A percentile compares a stretch with the other conserved stretches of the same genome.
Conservation (phyloP, 441 rosid genomes). For the Populus trichocarpa region DNA sequence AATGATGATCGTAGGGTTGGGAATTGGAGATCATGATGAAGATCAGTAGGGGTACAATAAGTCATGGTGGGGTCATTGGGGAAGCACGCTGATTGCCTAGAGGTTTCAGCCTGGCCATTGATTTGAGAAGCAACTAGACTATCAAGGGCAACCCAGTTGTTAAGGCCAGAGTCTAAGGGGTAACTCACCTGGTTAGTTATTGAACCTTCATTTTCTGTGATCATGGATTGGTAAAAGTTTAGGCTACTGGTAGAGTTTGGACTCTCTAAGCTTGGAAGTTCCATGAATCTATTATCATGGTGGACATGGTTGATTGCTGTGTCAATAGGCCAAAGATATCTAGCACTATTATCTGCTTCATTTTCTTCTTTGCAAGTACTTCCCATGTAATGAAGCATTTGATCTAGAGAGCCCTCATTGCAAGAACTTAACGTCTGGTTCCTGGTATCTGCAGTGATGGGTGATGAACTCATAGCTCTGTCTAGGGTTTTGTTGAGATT, state of each 20-base stretch:
- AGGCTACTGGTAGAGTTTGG: constrained; percentile 26
- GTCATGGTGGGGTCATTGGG: constrained; percentile 26
- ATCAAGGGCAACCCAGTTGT: constrained; percentile 70
- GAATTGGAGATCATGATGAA: constrained; percentile 24
- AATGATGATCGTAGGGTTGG: constrained; percentile 33
- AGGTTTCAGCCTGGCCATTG: constrained; percentile 1
- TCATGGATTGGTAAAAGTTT: constrained; percentile 17
- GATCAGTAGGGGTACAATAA: constrained; percentile 24
- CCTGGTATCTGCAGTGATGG: constrained; percentile 23
- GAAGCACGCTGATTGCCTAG: constrained; percentile 34
- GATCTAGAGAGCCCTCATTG: constrained; percentile 45
- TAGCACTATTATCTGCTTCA: constrained; percentile 19
- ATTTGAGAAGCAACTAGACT: constrained; percentile 85
- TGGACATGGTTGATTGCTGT: constrained; percentile 9
- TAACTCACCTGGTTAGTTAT: neutral
- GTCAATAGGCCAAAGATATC: constrained; percentile 16
- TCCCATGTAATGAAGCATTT: constrained; percentile 61
- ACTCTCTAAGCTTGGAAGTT: constrained; percentile 67
- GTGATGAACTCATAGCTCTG: constrained; percentile 36
- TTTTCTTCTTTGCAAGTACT: constrained; percentile 44
- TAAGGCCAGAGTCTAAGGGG: constrained; percentile 29
- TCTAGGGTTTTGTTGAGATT: constrained; percentile 62
- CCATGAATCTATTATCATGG: constrained; percentile 43
- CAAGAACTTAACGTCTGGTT: constrained; percentile 24
- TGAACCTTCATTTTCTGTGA: constrained; percentile 9